These are phyloP conservation scores for Xylaria hypoxylon DNA, from an alignment of 2,329 filamentous ascomycete genomes.

Conservation along the genomic window DNA sequence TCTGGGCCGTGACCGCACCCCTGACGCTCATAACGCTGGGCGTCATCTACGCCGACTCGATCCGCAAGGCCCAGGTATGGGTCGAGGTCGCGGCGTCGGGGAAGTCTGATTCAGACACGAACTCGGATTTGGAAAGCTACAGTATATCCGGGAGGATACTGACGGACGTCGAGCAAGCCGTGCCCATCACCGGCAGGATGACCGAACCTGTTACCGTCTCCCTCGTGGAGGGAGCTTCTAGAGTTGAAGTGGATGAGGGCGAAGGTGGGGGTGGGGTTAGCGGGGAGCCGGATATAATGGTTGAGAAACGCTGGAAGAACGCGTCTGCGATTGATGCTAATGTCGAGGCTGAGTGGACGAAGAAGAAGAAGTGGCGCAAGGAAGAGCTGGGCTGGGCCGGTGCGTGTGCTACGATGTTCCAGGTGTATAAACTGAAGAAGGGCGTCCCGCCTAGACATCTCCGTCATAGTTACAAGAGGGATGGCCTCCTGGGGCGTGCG, in stretches of 20 bases:
- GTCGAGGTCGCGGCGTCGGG: slow-evolving; percentile 54
- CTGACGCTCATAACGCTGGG: slow-evolving; percentile 55
- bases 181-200: slow-evolving; percentile 32
- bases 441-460: slow-evolving; percentile 39
- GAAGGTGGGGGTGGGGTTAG: slow-evolving; percentile 10
- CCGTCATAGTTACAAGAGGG: not conserved
- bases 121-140: not conserved
- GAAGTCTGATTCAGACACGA: slow-evolving; percentile 8
- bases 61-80: slow-evolving; percentile 61
- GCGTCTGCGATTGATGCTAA: not conserved
- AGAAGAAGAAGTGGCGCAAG: slow-evolving; percentile 56
- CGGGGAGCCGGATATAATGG: slow-evolving; percentile 23
- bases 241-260: not conserved
- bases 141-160: not conserved
- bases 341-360: slow-evolving; percentile 11
- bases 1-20: slow-evolving; percentile 59
- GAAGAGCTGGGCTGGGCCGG: slow-evolving; percentile 61
- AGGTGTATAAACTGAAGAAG: slow-evolving; percentile 48
- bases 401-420: slow-evolving; percentile 57
- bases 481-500: slow-evolving; percentile 27
- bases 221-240: not conserved
- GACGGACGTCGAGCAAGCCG: slow-evolving; percentile 39
- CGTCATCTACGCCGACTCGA: slow-evolving; percentile 62
- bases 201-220: slow-evolving; percentile 34
- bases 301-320: slow-evolving; percentile 30